Evolutionary conservation across 2,329 filamentous ascomycete genomes (phyloP).

Genomic region (Paecilomyces sp.): DNA sequence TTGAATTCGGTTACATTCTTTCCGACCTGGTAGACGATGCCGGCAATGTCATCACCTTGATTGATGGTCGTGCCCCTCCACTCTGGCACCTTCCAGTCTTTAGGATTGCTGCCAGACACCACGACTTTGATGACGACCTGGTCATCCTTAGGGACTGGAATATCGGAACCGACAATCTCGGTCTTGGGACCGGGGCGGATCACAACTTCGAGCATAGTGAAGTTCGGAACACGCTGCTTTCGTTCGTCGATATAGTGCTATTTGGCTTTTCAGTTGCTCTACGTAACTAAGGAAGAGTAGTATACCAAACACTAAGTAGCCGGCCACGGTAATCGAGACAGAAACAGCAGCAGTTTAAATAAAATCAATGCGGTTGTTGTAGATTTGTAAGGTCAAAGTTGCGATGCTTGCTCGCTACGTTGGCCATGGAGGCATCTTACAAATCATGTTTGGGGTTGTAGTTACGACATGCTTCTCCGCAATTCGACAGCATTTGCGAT

Average conservation of each 20-base stretch:
- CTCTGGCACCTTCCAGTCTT: constrained; percentile 36
- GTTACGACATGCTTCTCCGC: background rate
- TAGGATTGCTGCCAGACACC: constrained; percentile 35
- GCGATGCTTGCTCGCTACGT: background rate
- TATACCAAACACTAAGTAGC: background rate
- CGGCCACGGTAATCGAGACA: background rate
- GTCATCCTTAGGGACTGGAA: constrained; percentile 26
- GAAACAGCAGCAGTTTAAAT: background rate
- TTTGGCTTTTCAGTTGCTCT: background rate
- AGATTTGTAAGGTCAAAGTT: background rate
- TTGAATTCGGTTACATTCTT: constrained; percentile 47
- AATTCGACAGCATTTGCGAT: background rate
- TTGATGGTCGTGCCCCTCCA: constrained; percentile 23
- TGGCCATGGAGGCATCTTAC: background rate
- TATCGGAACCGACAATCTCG: constrained; percentile 10
- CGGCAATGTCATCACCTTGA: constrained; percentile 47
- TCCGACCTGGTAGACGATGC: constrained; percentile 45
- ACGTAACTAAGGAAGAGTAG: background rate
- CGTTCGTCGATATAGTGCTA: background rate
- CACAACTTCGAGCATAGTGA: background rate
- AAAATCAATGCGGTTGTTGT: background rate
- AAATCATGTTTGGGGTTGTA: background rate
- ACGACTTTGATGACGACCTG: constrained; percentile 30
- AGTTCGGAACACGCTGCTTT: background rate
- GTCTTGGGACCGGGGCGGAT: background rate